Conservation (phyloP, 2,329 filamentous ascomycete species). For the Penicillium sumatraense region DNA sequence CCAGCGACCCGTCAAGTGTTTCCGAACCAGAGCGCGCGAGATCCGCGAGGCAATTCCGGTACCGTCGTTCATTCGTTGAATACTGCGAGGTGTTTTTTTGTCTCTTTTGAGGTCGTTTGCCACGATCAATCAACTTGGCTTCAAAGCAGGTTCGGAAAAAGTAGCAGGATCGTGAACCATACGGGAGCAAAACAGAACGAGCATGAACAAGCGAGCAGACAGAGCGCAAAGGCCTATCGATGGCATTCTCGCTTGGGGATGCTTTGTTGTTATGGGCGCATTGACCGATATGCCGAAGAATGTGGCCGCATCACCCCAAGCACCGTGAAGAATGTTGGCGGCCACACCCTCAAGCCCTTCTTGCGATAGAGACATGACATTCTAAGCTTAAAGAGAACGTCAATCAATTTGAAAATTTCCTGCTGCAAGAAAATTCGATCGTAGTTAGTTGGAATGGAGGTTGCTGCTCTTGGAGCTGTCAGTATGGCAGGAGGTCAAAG, state of each 20-base stretch:
- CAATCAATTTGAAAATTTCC: not conserved
- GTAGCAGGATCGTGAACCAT: not conserved
- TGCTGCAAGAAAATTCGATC: not conserved
- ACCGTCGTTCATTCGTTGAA: conserved; percentile 16
- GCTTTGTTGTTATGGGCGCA: conserved; percentile 36
- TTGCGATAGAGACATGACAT: conserved; percentile 3
- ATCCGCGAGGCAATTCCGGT: not conserved
- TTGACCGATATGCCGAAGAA: conserved; percentile 30
- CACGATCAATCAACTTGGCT: not conserved
- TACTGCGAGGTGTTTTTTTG: not conserved
- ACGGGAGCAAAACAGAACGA: conserved; percentile 7
- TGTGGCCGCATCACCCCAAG: conserved; percentile 34
- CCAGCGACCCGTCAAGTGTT: not conserved
- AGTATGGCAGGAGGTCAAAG: not conserved
- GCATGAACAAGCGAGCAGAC: conserved; percentile 12
- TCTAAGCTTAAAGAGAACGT: not conserved
- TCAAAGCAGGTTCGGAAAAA: conserved; percentile 1
- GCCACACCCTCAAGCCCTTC: conserved; percentile 22
- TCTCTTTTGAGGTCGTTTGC: not conserved
- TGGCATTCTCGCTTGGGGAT: conserved; percentile 17
- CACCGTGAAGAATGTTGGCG: conserved; percentile 36
- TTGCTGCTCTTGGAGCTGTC: not conserved
- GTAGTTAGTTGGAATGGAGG: conserved; percentile 9
- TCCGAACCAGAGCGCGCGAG: conserved; percentile 1
- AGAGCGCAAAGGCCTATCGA: not conserved